Percentiles rank a stretch among this genome's conserved stretches.
Conservation (phyloP, 257 asterid species). For the Anisodus acutangulus region DNA sequence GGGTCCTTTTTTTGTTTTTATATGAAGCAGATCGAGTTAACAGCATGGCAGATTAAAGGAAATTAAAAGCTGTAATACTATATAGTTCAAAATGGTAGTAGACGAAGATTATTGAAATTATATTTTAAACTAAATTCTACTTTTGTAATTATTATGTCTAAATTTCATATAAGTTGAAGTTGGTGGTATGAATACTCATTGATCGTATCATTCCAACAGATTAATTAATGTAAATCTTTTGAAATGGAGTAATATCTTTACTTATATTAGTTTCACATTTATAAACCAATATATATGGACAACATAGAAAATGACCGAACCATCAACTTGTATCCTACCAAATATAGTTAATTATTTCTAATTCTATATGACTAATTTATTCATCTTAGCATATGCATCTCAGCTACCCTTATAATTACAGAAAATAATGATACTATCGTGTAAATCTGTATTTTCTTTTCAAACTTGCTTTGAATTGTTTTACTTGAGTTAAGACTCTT, state of each 20-base stretch:
- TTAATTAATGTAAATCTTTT: neutral
- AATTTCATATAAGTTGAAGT: too few relatives aligned
- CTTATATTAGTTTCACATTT: neutral
- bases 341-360: too few relatives aligned
- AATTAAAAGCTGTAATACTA: neutral
- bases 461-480: too few relatives aligned
- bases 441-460: neutral
- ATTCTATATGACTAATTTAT: too few relatives aligned
- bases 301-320: neutral
- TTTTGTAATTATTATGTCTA: too few relatives aligned
- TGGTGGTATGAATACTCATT: too few relatives aligned
- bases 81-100: too few relatives aligned
- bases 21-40: neutral
- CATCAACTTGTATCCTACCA: neutral
- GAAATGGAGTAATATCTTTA: neutral
- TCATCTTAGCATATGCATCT: too few relatives aligned
- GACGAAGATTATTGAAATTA: too few relatives aligned
- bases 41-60: neutral
- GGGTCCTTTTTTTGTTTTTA: neutral
- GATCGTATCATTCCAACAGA: neutral
- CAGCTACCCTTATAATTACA: too few relatives aligned
- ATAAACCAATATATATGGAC: neutral
- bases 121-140: too few relatives aligned
- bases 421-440: neutral
- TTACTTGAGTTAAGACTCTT: too few relatives aligned